Evolutionary conservation across 2,329 filamentous ascomycete species (phyloP).

Genomic region (Elsinoe ampelina): DNA sequence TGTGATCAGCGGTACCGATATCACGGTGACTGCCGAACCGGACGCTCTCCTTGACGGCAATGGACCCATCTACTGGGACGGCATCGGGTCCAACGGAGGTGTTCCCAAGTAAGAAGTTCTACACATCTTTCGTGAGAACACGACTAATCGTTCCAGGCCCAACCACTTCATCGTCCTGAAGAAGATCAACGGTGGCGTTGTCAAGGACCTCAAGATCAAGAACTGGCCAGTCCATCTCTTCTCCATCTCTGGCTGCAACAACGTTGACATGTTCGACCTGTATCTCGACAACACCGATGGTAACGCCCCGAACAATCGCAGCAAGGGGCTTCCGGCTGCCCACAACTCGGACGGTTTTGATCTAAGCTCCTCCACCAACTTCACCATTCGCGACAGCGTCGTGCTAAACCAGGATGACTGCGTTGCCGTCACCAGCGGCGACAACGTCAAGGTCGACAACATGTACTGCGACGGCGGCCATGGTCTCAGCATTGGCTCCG

Average conservation of each 20-base stretch:
- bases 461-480: conserved; percentile 41
- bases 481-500: conserved; percentile 47
- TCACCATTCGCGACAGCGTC: conserved; percentile 20
- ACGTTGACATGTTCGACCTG: conserved; percentile 49
- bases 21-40: conserved; percentile 44
- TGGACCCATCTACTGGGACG: conserved; percentile 53
- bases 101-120: background rate
- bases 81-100: conserved; percentile 50
- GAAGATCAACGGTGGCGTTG: conserved; percentile 39
- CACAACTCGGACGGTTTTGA: conserved; percentile 27
- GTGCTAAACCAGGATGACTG: conserved; percentile 26
- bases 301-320: background rate
- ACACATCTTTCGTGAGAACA: no score
- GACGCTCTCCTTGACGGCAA: conserved; percentile 50
- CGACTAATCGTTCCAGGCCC: conserved; percentile 45
- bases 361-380: conserved; percentile 18
- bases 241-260: conserved; percentile 38
- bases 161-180: conserved; percentile 53
- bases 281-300: conserved; percentile 37
- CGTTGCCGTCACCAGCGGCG: conserved; percentile 28
- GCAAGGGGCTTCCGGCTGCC: background rate
- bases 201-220: conserved; percentile 42
- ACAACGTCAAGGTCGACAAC: conserved; percentile 34
- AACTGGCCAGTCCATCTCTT: conserved; percentile 49
- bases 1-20: conserved; percentile 47